Evolutionary conservation across 768 basidiomycete species (phyloP), one percentile per base, ranked within the genome.

Genomic region (Glaciozyma martinii): DNA sequence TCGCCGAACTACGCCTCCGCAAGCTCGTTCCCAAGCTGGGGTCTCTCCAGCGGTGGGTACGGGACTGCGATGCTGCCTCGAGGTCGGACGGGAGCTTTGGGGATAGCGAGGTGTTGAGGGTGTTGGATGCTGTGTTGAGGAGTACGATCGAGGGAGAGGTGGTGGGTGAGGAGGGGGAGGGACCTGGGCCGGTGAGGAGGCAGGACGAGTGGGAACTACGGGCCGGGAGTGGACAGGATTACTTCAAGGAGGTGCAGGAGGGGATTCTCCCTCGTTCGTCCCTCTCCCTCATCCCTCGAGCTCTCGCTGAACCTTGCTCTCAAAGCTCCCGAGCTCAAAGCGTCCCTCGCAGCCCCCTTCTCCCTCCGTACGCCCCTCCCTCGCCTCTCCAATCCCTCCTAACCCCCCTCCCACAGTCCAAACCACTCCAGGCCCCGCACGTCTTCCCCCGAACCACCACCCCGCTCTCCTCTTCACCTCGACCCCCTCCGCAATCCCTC

Each of bases 51-150:
- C 77, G 82, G 16, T 83, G 82, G 82, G 81, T 82, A 7, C 73
- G 82, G 43, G 82, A 83, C 67, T 82, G 81, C 71, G 82, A 83
- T 73, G 82, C 82, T 2, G 81, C 81, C 3, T 74, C 78, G 19
- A 76, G 74, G n/a, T 77, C 75, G 2, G 75, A 77, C 43, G 80
- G 79, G 69, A 71, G 74, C 57, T 73, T 76, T 63, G 78, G 80
- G 42, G 78, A 82, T 66, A 77, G 76, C 54, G 76, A 77, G 61
- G 77, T 76, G 5, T 76, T 82, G 77, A 77, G 76, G 66, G 82
- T 82, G 56, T 75, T 83, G 47, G 80, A 82, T 60, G 78, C 80
- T 55, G 80, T 83, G 13, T 68, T 83, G 49, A 75, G 82, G 16
- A 81, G 81, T 3, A 81, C 75, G 6, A 44, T 23, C 15, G 40